Percentiles rank a stretch among this genome's conserved stretches.
Evolutionary conservation across 2,329 filamentous ascomycete species (phyloP).

Genomic region (Colletotrichum shisoi): DNA sequence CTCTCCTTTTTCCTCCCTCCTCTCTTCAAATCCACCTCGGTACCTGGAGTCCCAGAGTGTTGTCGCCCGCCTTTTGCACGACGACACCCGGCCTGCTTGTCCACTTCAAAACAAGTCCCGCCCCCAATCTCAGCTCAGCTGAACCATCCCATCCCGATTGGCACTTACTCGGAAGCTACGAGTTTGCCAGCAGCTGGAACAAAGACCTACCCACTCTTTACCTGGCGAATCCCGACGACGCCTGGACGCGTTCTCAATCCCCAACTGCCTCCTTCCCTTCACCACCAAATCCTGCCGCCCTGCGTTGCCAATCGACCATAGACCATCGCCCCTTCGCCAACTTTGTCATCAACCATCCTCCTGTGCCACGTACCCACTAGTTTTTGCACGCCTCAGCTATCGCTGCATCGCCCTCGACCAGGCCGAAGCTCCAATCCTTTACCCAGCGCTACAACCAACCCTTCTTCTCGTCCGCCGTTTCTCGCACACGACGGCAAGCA

Average conservation of each 20-base stretch:
- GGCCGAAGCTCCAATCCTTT: neutral
- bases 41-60: neutral
- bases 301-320: conserved; percentile 19
- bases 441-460: neutral
- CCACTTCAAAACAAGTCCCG: neutral
- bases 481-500: conserved; percentile 13
- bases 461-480: neutral
- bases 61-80: conserved; percentile 8
- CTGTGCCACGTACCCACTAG: neutral
- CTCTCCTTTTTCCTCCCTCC: neutral
- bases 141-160: neutral
- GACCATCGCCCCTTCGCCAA: conserved; percentile 9
- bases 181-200: conserved; percentile 20
- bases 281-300: neutral
- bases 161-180: conserved; percentile 11
- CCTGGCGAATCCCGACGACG: conserved; percentile 22
- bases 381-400: neutral
- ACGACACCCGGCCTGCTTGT: neutral
- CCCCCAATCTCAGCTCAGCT: conserved; percentile 10
- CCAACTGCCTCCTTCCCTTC: neutral
- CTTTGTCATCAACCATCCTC: neutral
- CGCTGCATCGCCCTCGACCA: neutral
- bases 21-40: neutral
- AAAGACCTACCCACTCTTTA: conserved; percentile 15
- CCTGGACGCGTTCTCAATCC: conserved; percentile 5